Percentiles rank a stretch among this genome's conserved stretches.
phyloP scores from a whole-genome alignment of 176 grass and related monocot genomes.

The Oryza nivara region DNA sequence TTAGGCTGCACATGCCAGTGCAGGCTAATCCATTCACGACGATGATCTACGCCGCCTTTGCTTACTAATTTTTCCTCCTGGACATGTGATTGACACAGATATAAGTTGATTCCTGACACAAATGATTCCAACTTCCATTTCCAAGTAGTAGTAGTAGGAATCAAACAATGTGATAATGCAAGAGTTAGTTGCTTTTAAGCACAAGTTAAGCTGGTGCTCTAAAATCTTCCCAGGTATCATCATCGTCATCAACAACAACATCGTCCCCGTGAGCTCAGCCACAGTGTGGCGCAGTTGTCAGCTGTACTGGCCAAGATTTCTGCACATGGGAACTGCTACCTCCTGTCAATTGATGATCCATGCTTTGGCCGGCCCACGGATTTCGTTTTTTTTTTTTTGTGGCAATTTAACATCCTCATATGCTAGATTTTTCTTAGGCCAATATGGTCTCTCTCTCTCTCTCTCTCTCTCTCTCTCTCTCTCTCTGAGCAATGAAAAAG shows the following conservation, averaged over 20 bases:
- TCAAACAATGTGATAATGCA: not conserved
- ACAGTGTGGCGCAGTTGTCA: slow-evolving; percentile 37
- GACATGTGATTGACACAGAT: not conserved
- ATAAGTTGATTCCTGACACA: not conserved
- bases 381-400: not conserved
- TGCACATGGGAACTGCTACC: slow-evolving; percentile 39
- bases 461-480: not conserved
- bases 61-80: not conserved
- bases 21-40: not conserved
- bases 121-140: not conserved
- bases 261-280: slow-evolving; percentile 34
- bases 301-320: slow-evolving; percentile 24
- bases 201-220: slow-evolving; percentile 19
- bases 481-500: not conserved
- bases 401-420: slow-evolving; percentile 23
- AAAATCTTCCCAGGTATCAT: not conserved
- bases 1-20: slow-evolving; percentile 21
- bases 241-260: not conserved
- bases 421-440: slow-evolving; percentile 41
- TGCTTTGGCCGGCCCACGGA: slow-evolving; percentile 5
- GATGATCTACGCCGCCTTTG: not conserved
- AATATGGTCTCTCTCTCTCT: not conserved
- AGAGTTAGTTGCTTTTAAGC: slow-evolving; percentile 35
- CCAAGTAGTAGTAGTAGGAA: not conserved
- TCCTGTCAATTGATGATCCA: slow-evolving; percentile 1